phyloP scores from a whole-genome alignment of 495 filamentous ascomycete genomes.

The Parathielavia hyrcaniae region DNA sequence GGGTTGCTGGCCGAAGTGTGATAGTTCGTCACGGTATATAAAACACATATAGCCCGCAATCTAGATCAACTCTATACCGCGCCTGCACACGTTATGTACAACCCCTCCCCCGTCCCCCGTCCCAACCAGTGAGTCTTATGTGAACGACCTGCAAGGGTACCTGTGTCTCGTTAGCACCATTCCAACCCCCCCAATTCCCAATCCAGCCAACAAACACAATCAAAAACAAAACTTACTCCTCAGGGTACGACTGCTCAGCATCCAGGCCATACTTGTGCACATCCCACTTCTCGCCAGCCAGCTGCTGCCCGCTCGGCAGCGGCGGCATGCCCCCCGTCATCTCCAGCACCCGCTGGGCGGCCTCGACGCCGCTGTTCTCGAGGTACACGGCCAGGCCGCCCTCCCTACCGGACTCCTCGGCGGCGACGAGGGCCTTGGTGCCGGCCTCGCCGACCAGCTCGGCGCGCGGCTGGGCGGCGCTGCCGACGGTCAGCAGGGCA shows the following conservation, averaged over 20 bases:
- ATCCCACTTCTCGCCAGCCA: conserved; percentile 41
- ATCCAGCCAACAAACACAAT: background rate
- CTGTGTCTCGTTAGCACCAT: conserved; percentile 26
- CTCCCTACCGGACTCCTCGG: conserved; percentile 68
- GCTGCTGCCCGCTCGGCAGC: conserved; percentile 60
- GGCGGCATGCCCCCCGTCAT: conserved; percentile 68
- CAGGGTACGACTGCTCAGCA: conserved; percentile 51
- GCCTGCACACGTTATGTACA: conserved; percentile 18
- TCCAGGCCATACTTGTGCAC: conserved; percentile 51
- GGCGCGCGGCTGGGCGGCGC: conserved; percentile 69
- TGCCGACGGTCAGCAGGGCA: conserved; percentile 77
- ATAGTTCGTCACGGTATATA: background rate
- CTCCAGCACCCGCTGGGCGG: conserved; percentile 57
- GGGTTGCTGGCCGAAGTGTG: no score
- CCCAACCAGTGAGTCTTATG: conserved; percentile 9
- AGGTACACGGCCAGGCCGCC: conserved; percentile 63
- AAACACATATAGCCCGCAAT: conserved; percentile 8
- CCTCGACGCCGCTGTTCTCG: conserved; percentile 57
- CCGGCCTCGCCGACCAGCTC: conserved; percentile 82
- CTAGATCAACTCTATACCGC: conserved; percentile 15
- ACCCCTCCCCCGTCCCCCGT: background rate
- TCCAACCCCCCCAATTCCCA: background rate
- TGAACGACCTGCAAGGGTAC: conserved; percentile 38
- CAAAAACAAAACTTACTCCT: conserved; percentile 44
- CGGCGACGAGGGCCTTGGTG: conserved; percentile 67